Evolutionary conservation across 805 yeast species (phyloP).

Genomic region (Kodamaea lidongshanica): DNA sequence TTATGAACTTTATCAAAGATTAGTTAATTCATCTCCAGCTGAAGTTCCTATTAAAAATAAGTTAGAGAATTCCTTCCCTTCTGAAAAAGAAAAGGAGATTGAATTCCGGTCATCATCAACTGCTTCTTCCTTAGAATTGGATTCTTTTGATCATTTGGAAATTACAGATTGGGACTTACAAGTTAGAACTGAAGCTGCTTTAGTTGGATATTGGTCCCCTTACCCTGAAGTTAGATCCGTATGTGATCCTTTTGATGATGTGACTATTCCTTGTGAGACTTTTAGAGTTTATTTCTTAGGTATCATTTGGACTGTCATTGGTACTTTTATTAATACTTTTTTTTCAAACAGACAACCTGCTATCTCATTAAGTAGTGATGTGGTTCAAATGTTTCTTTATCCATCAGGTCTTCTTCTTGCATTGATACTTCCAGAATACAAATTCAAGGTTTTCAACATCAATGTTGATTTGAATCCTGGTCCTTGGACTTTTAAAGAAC

Average conservation of each 20-base stretch:
- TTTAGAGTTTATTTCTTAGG: slow-evolving; percentile 51
- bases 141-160: slow-evolving; percentile 1
- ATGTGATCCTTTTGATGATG: slow-evolving; percentile 52
- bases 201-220: slow-evolving; percentile 43
- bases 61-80: not conserved
- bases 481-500: slow-evolving; percentile 60
- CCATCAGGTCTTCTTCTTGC: slow-evolving; percentile 37
- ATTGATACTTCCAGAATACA: slow-evolving; percentile 31
- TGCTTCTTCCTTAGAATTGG: not conserved
- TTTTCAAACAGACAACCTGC: slow-evolving; percentile 50
- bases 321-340: slow-evolving; percentile 50
- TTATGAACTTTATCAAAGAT: slow-evolving; percentile 24
- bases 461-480: slow-evolving; percentile 49
- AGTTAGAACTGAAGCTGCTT: slow-evolving; percentile 36
- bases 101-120: too few species aligned
- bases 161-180: slow-evolving; percentile 25
- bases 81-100: not conserved
- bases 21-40: slow-evolving; percentile 9
- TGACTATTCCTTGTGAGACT: slow-evolving; percentile 43
- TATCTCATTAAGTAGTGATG: slow-evolving; percentile 38
- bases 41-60: slow-evolving; percentile 1
- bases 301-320: slow-evolving; percentile 46
- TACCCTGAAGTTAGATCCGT: slow-evolving; percentile 63
- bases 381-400: slow-evolving; percentile 41
- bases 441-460: slow-evolving; percentile 24